These are phyloP conservation scores for Phoma sp. DNA, from an alignment of 2,329 filamentous ascomycete genomes.

Conservation along the genomic window DNA sequence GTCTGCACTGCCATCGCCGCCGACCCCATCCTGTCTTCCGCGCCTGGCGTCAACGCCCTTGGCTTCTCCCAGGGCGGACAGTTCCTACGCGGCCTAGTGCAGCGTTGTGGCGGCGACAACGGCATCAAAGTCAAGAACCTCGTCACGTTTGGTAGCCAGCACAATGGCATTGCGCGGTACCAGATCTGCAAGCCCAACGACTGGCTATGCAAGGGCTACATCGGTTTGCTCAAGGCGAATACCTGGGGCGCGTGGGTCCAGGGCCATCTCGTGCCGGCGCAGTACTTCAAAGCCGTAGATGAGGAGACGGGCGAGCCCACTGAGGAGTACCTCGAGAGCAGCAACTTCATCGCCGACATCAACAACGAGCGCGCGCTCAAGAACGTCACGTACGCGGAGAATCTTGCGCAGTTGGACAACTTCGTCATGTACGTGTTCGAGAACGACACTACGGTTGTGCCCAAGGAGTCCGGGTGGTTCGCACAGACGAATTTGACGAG, in stretches of 20 bases:
- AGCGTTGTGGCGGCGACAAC: constrained; percentile 71
- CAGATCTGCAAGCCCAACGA: constrained; percentile 73
- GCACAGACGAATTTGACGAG: constrained; percentile 72
- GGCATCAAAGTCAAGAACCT: constrained; percentile 74
- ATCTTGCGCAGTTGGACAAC: constrained; percentile 72
- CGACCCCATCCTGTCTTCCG: constrained; percentile 80
- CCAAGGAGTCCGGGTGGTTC: constrained; percentile 92
- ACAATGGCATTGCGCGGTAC: constrained; percentile 90
- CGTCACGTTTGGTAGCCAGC: constrained; percentile 87
- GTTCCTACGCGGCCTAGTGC: constrained; percentile 88
- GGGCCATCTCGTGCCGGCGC: constrained; percentile 81
- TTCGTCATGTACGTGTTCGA: constrained; percentile 91
- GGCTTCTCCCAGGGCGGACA: constrained; percentile 97
- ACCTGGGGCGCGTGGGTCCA: constrained; percentile 84
- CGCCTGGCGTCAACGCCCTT: constrained; percentile 84
- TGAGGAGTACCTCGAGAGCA: constrained; percentile 75
- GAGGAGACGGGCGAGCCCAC: constrained; percentile 58
- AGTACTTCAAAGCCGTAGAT: constrained; percentile 84
- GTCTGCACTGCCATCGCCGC: constrained; percentile 79
- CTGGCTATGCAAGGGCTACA: constrained; percentile 80
- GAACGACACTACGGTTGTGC: constrained; percentile 83
- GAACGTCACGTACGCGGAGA: constrained; percentile 74
- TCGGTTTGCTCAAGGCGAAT: constrained; percentile 77
- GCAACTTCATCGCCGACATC: constrained; percentile 91
- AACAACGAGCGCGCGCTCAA: constrained; percentile 87